phyloP scores from a whole-genome alignment of 192 early-diverging fungal genomes.

The Entomortierella parvispora region DNA sequence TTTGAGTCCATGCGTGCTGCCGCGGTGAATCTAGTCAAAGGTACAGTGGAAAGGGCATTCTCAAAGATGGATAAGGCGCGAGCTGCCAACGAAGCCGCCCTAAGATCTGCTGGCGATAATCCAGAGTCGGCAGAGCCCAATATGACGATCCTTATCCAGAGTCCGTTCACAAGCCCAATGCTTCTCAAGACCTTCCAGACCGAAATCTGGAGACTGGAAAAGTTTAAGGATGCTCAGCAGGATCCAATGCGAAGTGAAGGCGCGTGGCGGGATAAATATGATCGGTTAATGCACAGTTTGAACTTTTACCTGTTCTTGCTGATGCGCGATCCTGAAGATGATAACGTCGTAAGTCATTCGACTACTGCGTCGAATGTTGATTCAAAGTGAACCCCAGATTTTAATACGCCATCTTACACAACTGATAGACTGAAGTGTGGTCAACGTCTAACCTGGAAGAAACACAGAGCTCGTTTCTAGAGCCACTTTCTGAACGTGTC shows the following conservation, averaged over 20 bases:
- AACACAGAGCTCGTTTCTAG: slow-evolving; percentile 38
- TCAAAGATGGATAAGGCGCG: slow-evolving; percentile 11
- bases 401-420: neutral
- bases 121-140: too few species aligned
- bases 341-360: slow-evolving; percentile 48
- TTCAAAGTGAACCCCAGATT: neutral
- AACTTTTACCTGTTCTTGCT: slow-evolving; percentile 62
- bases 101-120: neutral
- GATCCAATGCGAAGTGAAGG: slow-evolving; percentile 30
- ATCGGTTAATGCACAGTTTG: slow-evolving; percentile 56
- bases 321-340: slow-evolving; percentile 51
- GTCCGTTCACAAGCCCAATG: slow-evolving; percentile 53
- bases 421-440: slow-evolving; percentile 52
- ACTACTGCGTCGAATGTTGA: neutral
- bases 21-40: slow-evolving; percentile 57
- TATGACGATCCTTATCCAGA: too few species aligned
- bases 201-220: slow-evolving; percentile 45
- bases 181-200: slow-evolving; percentile 51
- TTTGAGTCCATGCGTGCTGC: slow-evolving; percentile 60
- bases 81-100: slow-evolving; percentile 18
- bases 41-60: slow-evolving; percentile 51
- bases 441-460: slow-evolving; percentile 20
- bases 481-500: slow-evolving; percentile 29
- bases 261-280: slow-evolving; percentile 52
- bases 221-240: slow-evolving; percentile 11